Conservation (phyloP, 2,329 filamentous ascomycete species). For the Ophiosphaerella herpotricha region DNA sequence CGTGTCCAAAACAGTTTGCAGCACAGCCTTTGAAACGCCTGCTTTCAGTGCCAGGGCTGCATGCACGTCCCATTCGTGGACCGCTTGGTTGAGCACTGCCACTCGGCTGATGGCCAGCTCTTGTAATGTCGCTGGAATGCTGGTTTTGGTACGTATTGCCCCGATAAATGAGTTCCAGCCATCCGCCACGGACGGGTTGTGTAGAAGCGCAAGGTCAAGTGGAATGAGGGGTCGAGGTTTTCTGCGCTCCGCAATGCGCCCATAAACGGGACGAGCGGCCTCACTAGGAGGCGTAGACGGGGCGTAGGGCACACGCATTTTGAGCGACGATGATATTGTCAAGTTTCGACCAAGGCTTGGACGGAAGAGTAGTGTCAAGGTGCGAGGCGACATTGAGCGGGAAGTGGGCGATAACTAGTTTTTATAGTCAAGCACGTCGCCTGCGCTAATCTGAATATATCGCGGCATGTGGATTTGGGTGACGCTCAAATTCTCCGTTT, state of each 20-base stretch:
- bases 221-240: constrained; percentile 58
- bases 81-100: constrained; percentile 79
- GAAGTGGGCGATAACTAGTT: constrained; percentile 3
- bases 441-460: neutral
- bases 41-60: constrained; percentile 65
- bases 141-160: constrained; percentile 60
- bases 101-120: constrained; percentile 82
- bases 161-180: constrained; percentile 65
- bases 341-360: constrained; percentile 1
- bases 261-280: constrained; percentile 54
- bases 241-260: constrained; percentile 58
- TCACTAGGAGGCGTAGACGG: constrained; percentile 54
- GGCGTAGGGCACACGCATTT: constrained; percentile 62
- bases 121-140: constrained; percentile 58
- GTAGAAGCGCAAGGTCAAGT: constrained; percentile 60
- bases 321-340: constrained; percentile 13
- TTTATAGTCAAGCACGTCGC: neutral
- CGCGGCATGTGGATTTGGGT: too few relatives aligned
- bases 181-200: constrained; percentile 60
- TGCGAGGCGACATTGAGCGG: neutral
- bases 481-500: too few relatives aligned
- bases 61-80: constrained; percentile 86
- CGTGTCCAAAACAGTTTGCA: constrained; percentile 52
- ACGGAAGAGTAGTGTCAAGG: neutral
- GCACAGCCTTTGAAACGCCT: constrained; percentile 63